Evolutionary conservation across 2,329 filamentous ascomycete species (phyloP).

Genomic region (Purpureocillium takamizusanense): DNA sequence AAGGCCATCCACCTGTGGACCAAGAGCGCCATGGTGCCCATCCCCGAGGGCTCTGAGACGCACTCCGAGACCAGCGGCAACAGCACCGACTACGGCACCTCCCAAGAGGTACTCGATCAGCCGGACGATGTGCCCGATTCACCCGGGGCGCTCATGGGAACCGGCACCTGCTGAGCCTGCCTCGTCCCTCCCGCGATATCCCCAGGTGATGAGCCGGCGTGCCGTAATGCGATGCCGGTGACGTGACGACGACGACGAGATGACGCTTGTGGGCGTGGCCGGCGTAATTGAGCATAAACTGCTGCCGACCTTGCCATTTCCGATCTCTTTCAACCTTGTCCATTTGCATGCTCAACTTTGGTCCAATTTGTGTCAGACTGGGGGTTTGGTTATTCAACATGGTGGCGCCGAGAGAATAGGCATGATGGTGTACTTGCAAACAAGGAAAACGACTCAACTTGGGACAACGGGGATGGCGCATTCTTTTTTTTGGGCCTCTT

Average conservation of each 20-base stretch:
- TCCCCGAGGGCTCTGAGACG: constrained; percentile 53
- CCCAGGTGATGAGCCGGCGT: no score
- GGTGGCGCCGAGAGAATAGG: not conserved
- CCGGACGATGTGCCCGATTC: constrained; percentile 19
- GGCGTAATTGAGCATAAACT: no score
- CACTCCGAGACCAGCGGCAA: constrained; percentile 44
- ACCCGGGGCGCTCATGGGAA: constrained; percentile 19
- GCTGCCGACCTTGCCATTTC: no score
- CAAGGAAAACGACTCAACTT: not conserved
- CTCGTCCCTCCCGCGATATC: no score
- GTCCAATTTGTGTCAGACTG: no score
- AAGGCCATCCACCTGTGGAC: constrained; percentile 60
- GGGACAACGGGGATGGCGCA: not conserved
- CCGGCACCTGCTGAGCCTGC: constrained; percentile 17
- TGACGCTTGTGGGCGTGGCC: no score
- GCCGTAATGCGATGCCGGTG: no score
- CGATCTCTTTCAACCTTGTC: no score
- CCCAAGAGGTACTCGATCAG: constrained; percentile 39
- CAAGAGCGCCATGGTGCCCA: constrained; percentile 57
- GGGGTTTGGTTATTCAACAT: not conserved
- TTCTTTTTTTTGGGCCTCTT: not conserved
- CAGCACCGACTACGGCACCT: constrained; percentile 30
- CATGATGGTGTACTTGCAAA: no score
- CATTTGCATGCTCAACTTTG: no score
- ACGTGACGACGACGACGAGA: no score